phyloP scores from a whole-genome alignment of 1,284 basidiomycete species.

The Malassezia cuniculi region DNA sequence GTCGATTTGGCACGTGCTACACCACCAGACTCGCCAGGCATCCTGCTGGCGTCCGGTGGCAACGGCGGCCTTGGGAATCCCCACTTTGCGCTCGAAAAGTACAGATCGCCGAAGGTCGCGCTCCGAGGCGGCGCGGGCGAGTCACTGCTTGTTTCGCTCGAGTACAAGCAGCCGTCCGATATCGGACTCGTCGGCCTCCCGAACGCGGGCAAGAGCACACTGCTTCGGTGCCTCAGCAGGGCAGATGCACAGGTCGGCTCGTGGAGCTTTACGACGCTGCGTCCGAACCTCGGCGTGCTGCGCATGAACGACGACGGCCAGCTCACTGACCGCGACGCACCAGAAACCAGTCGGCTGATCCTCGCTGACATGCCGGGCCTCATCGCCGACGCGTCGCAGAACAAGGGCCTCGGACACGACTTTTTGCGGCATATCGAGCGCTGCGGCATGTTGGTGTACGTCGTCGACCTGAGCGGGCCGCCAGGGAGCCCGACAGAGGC shows the following conservation, averaged over 20 bases:
- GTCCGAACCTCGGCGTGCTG: slow-evolving; percentile 86
- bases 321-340: slow-evolving; percentile 23
- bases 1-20: slow-evolving; percentile 32
- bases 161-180: slow-evolving; percentile 86
- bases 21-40: slow-evolving; percentile 23
- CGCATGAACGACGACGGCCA: slow-evolving; percentile 57
- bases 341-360: slow-evolving; percentile 61
- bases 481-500: too few relatives aligned
- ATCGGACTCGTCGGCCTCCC: slow-evolving; percentile 90
- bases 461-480: slow-evolving; percentile 68
- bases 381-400: slow-evolving; percentile 67
- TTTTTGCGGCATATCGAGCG: slow-evolving; percentile 89
- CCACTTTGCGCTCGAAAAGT: slow-evolving; percentile 56
- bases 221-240: slow-evolving; percentile 76
- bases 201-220: slow-evolving; percentile 66
- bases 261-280: slow-evolving; percentile 88
- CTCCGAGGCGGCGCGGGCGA: slow-evolving; percentile 63
- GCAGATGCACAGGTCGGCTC: slow-evolving; percentile 70
- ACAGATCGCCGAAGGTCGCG: slow-evolving; percentile 46
- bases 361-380: slow-evolving; percentile 96
- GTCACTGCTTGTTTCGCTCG: slow-evolving; percentile 68
- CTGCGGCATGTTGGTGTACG: slow-evolving; percentile 75
- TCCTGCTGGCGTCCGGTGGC: slow-evolving; percentile 55
- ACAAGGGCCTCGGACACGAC: slow-evolving; percentile 82
- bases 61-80: slow-evolving; percentile 79